These are phyloP conservation scores for Fusarium dimerum DNA, from an alignment of 2,329 filamentous ascomycete genomes.

Conservation along the genomic window DNA sequence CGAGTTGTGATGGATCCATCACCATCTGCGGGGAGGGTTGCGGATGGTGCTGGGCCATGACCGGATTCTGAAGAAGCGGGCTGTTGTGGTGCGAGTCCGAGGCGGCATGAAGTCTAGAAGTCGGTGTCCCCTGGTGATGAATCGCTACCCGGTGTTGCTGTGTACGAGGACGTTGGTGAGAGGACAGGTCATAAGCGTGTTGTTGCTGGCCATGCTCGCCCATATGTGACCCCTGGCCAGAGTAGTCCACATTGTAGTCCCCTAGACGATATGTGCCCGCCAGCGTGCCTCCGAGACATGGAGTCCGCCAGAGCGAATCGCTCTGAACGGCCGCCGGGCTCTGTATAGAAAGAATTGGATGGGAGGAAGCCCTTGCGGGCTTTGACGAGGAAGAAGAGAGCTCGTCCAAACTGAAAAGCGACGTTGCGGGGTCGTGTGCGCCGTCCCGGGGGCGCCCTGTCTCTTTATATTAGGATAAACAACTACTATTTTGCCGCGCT, in stretches of 20 bases:
- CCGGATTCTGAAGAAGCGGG: conserved; percentile 34
- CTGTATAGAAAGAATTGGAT: conserved; percentile 62
- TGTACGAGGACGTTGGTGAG: conserved; percentile 37
- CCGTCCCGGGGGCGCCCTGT: conserved; percentile 21
- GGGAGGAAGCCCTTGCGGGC: conserved; percentile 55
- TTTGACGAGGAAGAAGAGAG: conserved; percentile 39
- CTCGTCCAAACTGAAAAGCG: conserved; percentile 24
- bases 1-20: conserved; percentile 57
- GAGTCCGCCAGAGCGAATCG: conserved; percentile 76
- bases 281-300: conserved; percentile 72
- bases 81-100: conserved; percentile 40
- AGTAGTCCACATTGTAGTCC: conserved; percentile 76
- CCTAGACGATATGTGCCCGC: conserved; percentile 73
- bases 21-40: conserved; percentile 55
- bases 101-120: conserved; percentile 49
- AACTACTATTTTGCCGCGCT: conserved; percentile 30
- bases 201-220: conserved; percentile 64
- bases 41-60: conserved; percentile 45
- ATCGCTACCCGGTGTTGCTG: conserved; percentile 48
- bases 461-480: conserved; percentile 20
- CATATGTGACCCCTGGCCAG: conserved; percentile 66
- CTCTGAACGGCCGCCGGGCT: conserved; percentile 70
- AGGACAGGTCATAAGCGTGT: conserved; percentile 60
- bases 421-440: conserved; percentile 29
- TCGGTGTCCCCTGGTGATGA: conserved; percentile 45